Percentiles rank a stretch among this genome's conserved stretches.
phyloP scores from a whole-genome alignment of 2,329 filamentous ascomycete species.

The Ceratocystis destructans region DNA sequence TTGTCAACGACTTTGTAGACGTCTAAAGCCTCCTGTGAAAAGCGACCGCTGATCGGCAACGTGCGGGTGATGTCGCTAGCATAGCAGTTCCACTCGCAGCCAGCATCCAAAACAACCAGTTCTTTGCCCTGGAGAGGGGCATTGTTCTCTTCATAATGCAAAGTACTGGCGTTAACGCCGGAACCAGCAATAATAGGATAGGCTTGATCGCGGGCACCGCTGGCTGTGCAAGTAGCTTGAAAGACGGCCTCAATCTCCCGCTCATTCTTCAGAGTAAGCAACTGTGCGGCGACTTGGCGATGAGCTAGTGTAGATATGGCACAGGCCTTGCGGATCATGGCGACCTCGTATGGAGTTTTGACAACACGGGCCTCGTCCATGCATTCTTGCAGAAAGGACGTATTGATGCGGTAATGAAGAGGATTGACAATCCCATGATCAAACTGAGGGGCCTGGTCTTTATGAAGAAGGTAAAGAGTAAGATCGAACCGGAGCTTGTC shows the following conservation, averaged over 20 bases:
- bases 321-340: slow-evolving; percentile 68
- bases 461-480: slow-evolving; percentile 35
- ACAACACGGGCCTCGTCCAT: slow-evolving; percentile 70
- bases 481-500: slow-evolving; percentile 26
- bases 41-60: slow-evolving; percentile 59
- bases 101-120: slow-evolving; percentile 73
- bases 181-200: slow-evolving; percentile 83
- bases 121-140: slow-evolving; percentile 54
- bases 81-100: slow-evolving; percentile 73
- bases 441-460: slow-evolving; percentile 29
- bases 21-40: slow-evolving; percentile 51
- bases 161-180: slow-evolving; percentile 65
- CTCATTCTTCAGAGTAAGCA: slow-evolving; percentile 57
- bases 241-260: slow-evolving; percentile 73
- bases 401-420: slow-evolving; percentile 33
- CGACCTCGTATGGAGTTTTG: slow-evolving; percentile 78
- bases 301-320: slow-evolving; percentile 67
- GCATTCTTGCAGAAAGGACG: slow-evolving; percentile 45
- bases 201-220: slow-evolving; percentile 62
- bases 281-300: slow-evolving; percentile 50
- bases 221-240: slow-evolving; percentile 54
- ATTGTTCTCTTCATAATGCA: slow-evolving; percentile 80
- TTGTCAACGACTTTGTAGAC: slow-evolving; percentile 65
- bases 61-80: slow-evolving; percentile 84
- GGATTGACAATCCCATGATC: slow-evolving; percentile 28